Evolutionary conservation across 352 stramenopile species (phyloP).

Genomic region (Phytopythium delawarense): DNA sequence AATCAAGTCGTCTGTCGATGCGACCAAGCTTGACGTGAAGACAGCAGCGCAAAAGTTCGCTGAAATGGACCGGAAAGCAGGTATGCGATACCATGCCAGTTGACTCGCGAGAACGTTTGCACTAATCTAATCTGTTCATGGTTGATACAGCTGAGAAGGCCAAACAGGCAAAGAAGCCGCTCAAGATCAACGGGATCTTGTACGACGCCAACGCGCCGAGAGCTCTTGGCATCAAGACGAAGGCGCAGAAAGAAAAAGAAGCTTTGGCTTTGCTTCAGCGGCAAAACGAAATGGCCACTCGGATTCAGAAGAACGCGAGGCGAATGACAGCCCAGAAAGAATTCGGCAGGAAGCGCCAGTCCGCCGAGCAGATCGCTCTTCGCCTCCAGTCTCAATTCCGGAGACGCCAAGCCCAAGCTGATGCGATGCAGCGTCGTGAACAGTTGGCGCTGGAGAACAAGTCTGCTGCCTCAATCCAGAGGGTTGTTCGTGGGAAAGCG

Average conservation of each 20-base stretch:
- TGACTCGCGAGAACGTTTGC: background rate
- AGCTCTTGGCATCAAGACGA: conserved; percentile 18
- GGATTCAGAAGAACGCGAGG: conserved; percentile 38
- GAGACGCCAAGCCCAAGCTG: conserved; percentile 25
- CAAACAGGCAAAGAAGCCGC: conserved; percentile 32
- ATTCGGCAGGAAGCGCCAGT: conserved; percentile 22
- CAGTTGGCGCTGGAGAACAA: conserved; percentile 18
- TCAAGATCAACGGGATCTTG: conserved; percentile 30
- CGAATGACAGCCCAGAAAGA: conserved; percentile 27
- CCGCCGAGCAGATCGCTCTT: conserved; percentile 25
- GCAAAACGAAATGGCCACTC: conserved; percentile 39
- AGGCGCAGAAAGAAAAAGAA: conserved; percentile 24
- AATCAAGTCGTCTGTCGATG: conserved; percentile 55
- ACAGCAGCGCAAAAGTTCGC: conserved; percentile 59
- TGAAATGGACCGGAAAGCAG: conserved; percentile 59
- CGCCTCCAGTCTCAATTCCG: conserved; percentile 33
- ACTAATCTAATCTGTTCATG: background rate
- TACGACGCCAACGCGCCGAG: conserved; percentile 17
- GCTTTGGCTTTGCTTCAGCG: conserved; percentile 11
- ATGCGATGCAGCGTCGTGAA: conserved; percentile 18
- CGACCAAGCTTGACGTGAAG: conserved; percentile 39
- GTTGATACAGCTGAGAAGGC: conserved; percentile 22
- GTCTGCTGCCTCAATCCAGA: conserved; percentile 36
- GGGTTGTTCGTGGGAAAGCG: conserved; percentile 24
- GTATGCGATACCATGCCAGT: conserved; percentile 10